A percentile compares a stretch with the other conserved stretches of the same genome.
phyloP scores from a whole-genome alignment of 2,329 filamentous ascomycete species.

The Talaromyces albobiverticillius region DNA sequence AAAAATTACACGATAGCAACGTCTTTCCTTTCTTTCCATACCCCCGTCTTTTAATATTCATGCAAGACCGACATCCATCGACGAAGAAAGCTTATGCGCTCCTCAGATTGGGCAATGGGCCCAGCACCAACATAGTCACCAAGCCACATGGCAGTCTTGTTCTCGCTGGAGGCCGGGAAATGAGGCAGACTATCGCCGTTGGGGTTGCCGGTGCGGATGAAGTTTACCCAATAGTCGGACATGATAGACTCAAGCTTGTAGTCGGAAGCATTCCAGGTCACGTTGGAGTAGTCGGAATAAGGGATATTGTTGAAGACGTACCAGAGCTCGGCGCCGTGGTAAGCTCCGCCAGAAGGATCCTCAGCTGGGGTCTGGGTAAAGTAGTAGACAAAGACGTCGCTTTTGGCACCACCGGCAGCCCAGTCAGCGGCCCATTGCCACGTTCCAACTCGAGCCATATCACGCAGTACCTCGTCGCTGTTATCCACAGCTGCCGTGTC shows the following conservation, averaged over 20 bases:
- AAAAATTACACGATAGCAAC: too few species aligned
- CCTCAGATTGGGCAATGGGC: too few species aligned
- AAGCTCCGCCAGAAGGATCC: slow-evolving; percentile 26
- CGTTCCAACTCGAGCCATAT: slow-evolving; percentile 23
- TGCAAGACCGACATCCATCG: too few species aligned
- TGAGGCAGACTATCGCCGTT: slow-evolving; percentile 28
- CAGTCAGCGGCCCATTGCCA: slow-evolving; percentile 27
- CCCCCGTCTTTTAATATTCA: too few species aligned
- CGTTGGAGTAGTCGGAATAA: slow-evolving; percentile 20
- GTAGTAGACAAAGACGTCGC: slow-evolving; percentile 28
- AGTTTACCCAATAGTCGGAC: slow-evolving; percentile 31
- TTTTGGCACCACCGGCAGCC: slow-evolving; percentile 22
- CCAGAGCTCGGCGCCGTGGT: slow-evolving; percentile 30
- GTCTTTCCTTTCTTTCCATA: too few species aligned
- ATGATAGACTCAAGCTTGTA: slow-evolving; percentile 25
- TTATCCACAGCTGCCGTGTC: slow-evolving; percentile 4
- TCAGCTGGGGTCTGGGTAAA: slow-evolving; percentile 28
- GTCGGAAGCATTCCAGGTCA: slow-evolving; percentile 27
- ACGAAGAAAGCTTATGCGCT: too few species aligned
- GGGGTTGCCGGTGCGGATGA: slow-evolving; percentile 22
- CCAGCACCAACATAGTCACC: too few species aligned
- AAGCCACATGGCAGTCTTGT: slow-evolving; percentile 16
- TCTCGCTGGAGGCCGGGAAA: slow-evolving; percentile 35
- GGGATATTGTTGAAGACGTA: slow-evolving; percentile 33
- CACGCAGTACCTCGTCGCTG: slow-evolving; percentile 24